phyloP scores from a whole-genome alignment of 73 alveolate species.

The Tetrahymena thermophila region DNA sequence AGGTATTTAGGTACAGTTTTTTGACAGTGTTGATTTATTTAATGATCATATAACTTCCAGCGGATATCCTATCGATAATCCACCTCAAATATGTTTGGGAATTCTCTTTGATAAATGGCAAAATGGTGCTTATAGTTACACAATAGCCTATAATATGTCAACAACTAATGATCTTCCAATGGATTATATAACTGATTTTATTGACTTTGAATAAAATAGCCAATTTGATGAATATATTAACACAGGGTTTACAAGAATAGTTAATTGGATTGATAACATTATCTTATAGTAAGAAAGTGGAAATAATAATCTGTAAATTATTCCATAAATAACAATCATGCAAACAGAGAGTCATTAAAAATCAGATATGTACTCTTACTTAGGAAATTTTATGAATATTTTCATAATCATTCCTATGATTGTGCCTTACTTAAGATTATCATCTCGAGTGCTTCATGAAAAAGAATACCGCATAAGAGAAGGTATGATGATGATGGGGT shows the following conservation, averaged over 20 bases:
- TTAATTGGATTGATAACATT: constrained; percentile 21
- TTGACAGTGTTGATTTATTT: not conserved
- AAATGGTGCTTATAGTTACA: not conserved
- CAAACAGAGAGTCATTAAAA: constrained; percentile 4
- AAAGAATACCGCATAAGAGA: constrained; percentile 91
- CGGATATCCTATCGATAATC: not conserved
- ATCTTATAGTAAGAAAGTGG: constrained; percentile 3
- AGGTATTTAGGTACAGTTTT: not conserved
- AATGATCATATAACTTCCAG: not conserved
- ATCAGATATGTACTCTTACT: not conserved
- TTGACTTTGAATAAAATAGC: not conserved
- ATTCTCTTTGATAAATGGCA: not conserved
- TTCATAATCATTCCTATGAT: constrained; percentile 18
- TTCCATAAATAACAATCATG: not conserved
- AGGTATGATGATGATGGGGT: constrained; percentile 98
- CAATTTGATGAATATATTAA: not conserved
- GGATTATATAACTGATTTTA: not conserved
- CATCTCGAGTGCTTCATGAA: constrained; percentile 53
- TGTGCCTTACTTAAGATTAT: constrained; percentile 19
- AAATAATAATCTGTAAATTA: not conserved
- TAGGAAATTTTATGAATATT: constrained; percentile 9
- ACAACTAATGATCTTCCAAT: not conserved
- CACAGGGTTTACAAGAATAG: constrained; percentile 15
- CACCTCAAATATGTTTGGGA: not conserved
- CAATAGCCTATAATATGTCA: not conserved